A percentile compares a stretch with the other conserved stretches of the same genome.
Evolutionary conservation across 768 basidiomycete genomes (phyloP).

Genomic region (Serendipita sp.): DNA sequence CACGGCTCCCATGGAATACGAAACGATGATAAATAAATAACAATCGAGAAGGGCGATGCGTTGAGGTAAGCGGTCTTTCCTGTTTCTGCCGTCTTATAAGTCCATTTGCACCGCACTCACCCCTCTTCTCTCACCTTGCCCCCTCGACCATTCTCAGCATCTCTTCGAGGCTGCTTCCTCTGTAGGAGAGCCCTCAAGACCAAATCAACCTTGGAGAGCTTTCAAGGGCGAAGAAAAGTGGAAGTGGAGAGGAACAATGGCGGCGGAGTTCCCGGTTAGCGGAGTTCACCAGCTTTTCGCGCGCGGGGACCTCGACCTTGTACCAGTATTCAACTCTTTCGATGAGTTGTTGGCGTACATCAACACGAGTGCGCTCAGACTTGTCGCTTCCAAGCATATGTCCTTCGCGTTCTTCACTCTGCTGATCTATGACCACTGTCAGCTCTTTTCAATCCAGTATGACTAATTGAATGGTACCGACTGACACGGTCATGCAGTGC

Average conservation of each 20-base stretch:
- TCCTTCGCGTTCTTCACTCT: not conserved
- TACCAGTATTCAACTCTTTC: not conserved
- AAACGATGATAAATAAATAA: no score
- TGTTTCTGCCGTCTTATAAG: no score
- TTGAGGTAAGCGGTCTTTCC: no score
- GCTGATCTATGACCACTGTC: conserved; percentile 1
- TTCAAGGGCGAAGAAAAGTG: not conserved
- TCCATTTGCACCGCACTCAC: no score
- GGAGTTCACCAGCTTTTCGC: not conserved
- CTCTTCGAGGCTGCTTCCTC: not conserved
- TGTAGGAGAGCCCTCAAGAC: not conserved
- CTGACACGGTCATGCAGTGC: not conserved
- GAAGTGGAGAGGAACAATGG: not conserved
- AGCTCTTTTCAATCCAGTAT: not conserved
- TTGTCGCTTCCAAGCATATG: not conserved
- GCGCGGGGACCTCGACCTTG: not conserved
- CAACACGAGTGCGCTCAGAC: not conserved
- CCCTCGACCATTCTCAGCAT: not conserved
- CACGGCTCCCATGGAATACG: no score
- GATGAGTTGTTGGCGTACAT: not conserved
- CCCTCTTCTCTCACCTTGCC: no score
- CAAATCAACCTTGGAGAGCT: not conserved
- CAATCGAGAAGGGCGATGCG: no score
- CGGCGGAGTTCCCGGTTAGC: not conserved
- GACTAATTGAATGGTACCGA: not conserved